Evolutionary conservation across 2,329 filamentous ascomycete species (phyloP).

Genomic region (Paraconiothyrium brasiliense): DNA sequence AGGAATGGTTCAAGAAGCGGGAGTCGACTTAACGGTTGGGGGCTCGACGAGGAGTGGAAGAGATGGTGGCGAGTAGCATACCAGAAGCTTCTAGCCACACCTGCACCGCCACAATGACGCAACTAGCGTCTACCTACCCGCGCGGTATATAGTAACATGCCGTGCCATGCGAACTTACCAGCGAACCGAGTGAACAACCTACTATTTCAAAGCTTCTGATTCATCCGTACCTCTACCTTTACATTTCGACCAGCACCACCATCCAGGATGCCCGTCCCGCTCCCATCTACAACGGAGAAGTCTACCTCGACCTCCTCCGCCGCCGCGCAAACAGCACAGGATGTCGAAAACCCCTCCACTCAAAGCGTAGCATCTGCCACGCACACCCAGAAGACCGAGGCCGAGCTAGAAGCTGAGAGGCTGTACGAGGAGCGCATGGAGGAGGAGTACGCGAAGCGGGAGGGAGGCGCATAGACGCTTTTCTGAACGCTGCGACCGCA

Average conservation of each 20-base stretch:
- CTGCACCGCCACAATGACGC: constrained; percentile 42
- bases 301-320: constrained; percentile 29
- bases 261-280: constrained; percentile 39
- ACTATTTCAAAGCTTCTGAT: background rate
- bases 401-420: constrained; percentile 45
- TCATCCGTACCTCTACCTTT: background rate
- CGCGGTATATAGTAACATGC: constrained; percentile 6
- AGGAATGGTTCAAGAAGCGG: too few relatives aligned
- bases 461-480: constrained; percentile 45
- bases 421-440: constrained; percentile 51
- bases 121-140: constrained; percentile 7
- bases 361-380: constrained; percentile 40
- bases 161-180: background rate
- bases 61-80: constrained; percentile 4
- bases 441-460: constrained; percentile 52
- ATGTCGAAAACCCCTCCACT: constrained; percentile 32
- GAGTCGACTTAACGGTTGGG: too few relatives aligned
- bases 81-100: constrained; percentile 35
- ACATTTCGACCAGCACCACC: background rate
- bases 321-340: constrained; percentile 35
- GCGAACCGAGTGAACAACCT: background rate
- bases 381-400: constrained; percentile 39
- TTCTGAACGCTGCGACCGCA: background rate
- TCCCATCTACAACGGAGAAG: constrained; percentile 32
- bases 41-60: background rate